Percentiles rank a stretch among this genome's conserved stretches.
phyloP scores from a whole-genome alignment of 805 yeast species.

The Pichia cabralensis region DNA sequence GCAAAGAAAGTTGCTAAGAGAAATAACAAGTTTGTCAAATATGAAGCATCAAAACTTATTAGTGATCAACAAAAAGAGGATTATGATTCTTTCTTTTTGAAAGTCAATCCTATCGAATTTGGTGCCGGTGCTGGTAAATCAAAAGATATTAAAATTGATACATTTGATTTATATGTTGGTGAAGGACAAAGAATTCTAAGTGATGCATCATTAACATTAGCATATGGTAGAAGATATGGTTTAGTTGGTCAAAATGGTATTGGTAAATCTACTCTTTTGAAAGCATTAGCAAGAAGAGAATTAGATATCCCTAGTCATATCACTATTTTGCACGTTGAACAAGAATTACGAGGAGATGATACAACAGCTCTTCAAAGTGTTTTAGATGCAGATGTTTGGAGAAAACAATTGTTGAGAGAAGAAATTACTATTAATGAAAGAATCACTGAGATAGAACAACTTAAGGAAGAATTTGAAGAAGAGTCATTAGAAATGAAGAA shows the following conservation, averaged over 20 bases:
- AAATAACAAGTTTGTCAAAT: slow-evolving; percentile 66
- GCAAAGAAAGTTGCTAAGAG: slow-evolving; percentile 95
- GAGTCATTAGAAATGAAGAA: slow-evolving; percentile 65
- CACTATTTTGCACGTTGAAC: slow-evolving; percentile 93
- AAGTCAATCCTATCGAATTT: slow-evolving; percentile 89
- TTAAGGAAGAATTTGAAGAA: slow-evolving; percentile 65
- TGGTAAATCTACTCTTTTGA: slow-evolving; percentile 90
- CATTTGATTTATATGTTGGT: slow-evolving; percentile 90
- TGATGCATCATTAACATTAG: slow-evolving; percentile 76
- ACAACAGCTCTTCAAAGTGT: slow-evolving; percentile 87
- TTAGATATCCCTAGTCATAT: slow-evolving; percentile 90
- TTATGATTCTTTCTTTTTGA: slow-evolving; percentile 90
- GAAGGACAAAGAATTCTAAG: slow-evolving; percentile 88
- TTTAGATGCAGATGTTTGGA: slow-evolving; percentile 99
- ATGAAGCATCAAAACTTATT: slow-evolving; percentile 89
- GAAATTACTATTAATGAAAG: slow-evolving; percentile 67
- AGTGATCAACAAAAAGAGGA: slow-evolving; percentile 56
- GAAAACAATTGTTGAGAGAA: slow-evolving; percentile 77
- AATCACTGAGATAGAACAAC: slow-evolving; percentile 60
- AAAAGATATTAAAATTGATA: slow-evolving; percentile 91
- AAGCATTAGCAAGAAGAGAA: slow-evolving; percentile 91
- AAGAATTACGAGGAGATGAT: slow-evolving; percentile 92
- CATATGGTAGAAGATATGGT: slow-evolving; percentile 94
- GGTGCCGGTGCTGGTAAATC: slow-evolving; percentile 89
- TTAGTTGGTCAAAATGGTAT: slow-evolving; percentile 98